Evolutionary conservation across 176 grass and related monocot genomes (phyloP), one percentile per base, ranked within the genome.

Genomic region (Metroxylon sagu): DNA sequence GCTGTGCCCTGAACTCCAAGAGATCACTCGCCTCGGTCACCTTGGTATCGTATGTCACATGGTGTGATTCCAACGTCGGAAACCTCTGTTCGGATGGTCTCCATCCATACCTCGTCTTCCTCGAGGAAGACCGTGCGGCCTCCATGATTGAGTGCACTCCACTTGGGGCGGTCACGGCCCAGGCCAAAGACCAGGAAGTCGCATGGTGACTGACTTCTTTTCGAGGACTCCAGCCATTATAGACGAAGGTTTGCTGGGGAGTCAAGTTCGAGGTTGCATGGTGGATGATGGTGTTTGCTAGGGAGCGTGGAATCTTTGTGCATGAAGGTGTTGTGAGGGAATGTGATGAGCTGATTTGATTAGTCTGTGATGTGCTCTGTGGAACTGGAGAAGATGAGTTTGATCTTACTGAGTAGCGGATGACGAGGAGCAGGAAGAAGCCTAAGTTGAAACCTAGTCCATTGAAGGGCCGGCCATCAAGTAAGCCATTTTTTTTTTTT

Each of bases 111-210:
- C 51, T 30, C 50, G 65, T 54, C 52, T 51, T 67, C 65, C 65
- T 67, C 65, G 26, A 67, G 52, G 28, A 67, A 67, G 27, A 31
- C 30, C 5, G 30, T 31, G 5, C 30, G 30, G 30, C 30, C 30
- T 31, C 30, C 30, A 31, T 31, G 30, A 6, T 31, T 31, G 30
- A 31, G 30, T 31, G 30, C 30, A 31, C 30, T 31, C 30, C 30
- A 31, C 30, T 1, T 55, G n/a, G 54, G 51, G 52, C 65, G 54
- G 65, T 67, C 65, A 51, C 55, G 52, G 52, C 65, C 65, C 2
- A 67, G 65, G 65, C 65, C 65, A 28, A 67, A 67, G 52, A 67
- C 65, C 0, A 67, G 65, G 50, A 67, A 67, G 52, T 67, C 55
- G 52, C 65, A 67, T 4, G 65, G 65, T n/a, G 65, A 67, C 23